Evolutionary conservation across 192 early-diverging fungal genomes (phyloP), one percentile per base, ranked within the genome.

Genomic region (Glomus cerebriforme): DNA sequence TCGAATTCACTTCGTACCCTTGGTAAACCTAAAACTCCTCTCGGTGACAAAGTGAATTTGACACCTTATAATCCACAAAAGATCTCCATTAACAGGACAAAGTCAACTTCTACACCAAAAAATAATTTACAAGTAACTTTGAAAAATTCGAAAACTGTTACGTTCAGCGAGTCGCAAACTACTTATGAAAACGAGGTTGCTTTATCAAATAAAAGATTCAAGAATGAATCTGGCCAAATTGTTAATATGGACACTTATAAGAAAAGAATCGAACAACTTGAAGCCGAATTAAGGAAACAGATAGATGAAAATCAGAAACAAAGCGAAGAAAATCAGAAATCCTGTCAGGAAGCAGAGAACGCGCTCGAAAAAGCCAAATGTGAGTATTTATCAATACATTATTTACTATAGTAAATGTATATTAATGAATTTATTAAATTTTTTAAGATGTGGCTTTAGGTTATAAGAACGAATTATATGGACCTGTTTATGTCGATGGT

Each of bases 391-490:
- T 54, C 19, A 4, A 5, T 19, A 19, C 0, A 45, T 47, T 47
- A 13, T 47, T 47, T 13, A 47, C 34, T 1, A 35, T 35, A 1
- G 7, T 39, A 39, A 39, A 39, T 9, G n/a, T n/a, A 39, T 7
- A 1, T 19, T 17, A 54, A 54, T 54, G 10, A 54, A 19, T 17
- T 0, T n/a, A 69, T n/a, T 10, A 15, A 2, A 39, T 69, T 22
- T 35, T 4, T 7, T 37, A 24, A 73, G 72, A 73, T n/a, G 29
- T 26, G 32, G 72, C 72, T 26, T 26, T 31, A 27, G 4, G 26
- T 58, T 73, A 54, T 58, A 73, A 54, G 9, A 24, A 59, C 24
- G 29, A 27, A 27, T 32, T 73, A 29, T n/a, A 73, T 47, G 72
- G 72, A 58, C 72, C 43, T 10, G 7, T 54, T 15, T 73, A 73